These are phyloP conservation scores for Nyssa sinensis DNA, from an alignment of 148 eudicot genomes.

Conservation along the genomic window DNA sequence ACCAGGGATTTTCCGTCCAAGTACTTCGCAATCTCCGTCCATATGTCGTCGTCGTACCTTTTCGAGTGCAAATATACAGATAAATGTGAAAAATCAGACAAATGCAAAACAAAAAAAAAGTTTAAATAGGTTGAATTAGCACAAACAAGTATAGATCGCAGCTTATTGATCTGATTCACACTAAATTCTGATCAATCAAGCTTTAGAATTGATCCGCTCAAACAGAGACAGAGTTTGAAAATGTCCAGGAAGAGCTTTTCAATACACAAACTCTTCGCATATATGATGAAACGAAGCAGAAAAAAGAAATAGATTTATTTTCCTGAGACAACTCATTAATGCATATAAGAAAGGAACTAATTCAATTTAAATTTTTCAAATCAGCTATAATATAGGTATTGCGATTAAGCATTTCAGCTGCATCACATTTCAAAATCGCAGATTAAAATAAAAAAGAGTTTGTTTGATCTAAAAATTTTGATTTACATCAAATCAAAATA, in stretches of 20 bases:
- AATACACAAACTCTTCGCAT: not conserved
- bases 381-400: not conserved
- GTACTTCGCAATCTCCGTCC: slow-evolving; percentile 88
- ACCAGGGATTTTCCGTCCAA: slow-evolving; percentile 76
- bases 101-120: no score
- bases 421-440: not conserved
- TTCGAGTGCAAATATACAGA: slow-evolving; percentile 7
- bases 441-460: not conserved
- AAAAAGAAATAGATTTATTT: not conserved
- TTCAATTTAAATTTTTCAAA: not conserved
- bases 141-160: not conserved
- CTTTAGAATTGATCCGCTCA: not conserved
- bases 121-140: not conserved
- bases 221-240: not conserved
- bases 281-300: not conserved
- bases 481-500: not conserved
- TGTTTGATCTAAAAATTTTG: not conserved
- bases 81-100: slow-evolving; percentile 1
- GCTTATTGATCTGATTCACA: not conserved
- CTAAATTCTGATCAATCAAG: not conserved
- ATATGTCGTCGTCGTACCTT: slow-evolving; percentile 79
- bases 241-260: not conserved
- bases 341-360: not conserved
- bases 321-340: not conserved
- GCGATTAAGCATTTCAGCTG: not conserved